Evolutionary conservation across 2,329 filamentous ascomycete species (phyloP).

Genomic region (Monosporascus cannonballus): DNA sequence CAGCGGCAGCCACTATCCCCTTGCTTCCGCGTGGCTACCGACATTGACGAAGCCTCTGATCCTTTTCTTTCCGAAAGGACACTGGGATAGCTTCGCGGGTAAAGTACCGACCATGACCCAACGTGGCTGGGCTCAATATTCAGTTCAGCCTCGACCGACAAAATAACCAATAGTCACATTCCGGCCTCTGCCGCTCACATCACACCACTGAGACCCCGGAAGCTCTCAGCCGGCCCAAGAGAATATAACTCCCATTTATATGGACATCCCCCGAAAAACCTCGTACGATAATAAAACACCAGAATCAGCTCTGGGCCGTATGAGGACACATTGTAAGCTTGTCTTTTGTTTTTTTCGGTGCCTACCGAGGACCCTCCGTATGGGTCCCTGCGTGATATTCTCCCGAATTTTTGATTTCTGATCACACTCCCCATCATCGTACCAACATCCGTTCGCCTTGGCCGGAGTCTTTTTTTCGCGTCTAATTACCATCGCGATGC

Average conservation of each 20-base stretch:
- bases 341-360: neutral
- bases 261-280: too few relatives aligned
- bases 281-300: too few relatives aligned
- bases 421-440: neutral
- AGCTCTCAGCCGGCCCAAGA: too few relatives aligned
- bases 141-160: neutral
- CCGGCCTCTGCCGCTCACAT: neutral
- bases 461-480: neutral
- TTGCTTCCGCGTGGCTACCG: neutral
- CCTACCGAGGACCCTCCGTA: neutral
- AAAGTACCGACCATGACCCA: neutral
- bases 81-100: too few relatives aligned
- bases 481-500: neutral
- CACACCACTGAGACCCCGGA: too few relatives aligned
- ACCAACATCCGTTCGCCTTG: neutral
- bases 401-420: neutral
- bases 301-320: too few relatives aligned
- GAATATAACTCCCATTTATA: too few relatives aligned
- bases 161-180: neutral
- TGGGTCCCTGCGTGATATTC: neutral
- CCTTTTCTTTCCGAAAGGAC: too few relatives aligned
- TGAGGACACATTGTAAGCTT: neutral
- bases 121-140: neutral
- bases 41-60: neutral
- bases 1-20: neutral